Conservation (phyloP, 768 basidiomycete genomes). For the Leccinum disarticulatum region DNA sequence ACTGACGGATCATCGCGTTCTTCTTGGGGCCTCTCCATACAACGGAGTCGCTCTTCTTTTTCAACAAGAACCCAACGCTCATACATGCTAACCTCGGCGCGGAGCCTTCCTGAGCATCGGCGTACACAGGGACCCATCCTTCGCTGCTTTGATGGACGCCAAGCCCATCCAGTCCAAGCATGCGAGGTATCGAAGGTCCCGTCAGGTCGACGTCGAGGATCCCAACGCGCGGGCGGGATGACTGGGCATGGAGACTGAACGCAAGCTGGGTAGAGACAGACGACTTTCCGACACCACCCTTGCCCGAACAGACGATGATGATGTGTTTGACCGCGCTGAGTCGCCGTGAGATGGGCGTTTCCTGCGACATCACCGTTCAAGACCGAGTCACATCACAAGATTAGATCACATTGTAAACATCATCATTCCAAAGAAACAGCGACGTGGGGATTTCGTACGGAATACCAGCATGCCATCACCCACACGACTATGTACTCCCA, state of each 20-base stretch:
- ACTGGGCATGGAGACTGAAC: slow-evolving; percentile 73
- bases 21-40: slow-evolving; percentile 99
- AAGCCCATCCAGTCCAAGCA: slow-evolving; percentile 87
- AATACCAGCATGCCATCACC: slow-evolving; percentile 3
- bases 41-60: slow-evolving; percentile 88
- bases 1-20: slow-evolving; percentile 98
- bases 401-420: background rate
- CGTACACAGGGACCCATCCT: slow-evolving; percentile 98
- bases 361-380: slow-evolving; percentile 30
- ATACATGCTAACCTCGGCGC: slow-evolving; percentile 82
- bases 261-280: slow-evolving; percentile 92
- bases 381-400: background rate
- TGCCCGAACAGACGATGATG: slow-evolving; percentile 92
- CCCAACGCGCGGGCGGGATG: slow-evolving; percentile 71
- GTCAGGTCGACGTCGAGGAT: slow-evolving; percentile 93
- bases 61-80: slow-evolving; percentile 94
- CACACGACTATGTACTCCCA: background rate
- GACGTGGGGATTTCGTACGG: slow-evolving; percentile 1
- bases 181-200: slow-evolving; percentile 91
- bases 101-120: slow-evolving; percentile 56
- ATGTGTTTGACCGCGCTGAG: slow-evolving; percentile 76
- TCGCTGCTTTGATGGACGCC: slow-evolving; percentile 90
- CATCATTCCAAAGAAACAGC: background rate
- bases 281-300: slow-evolving; percentile 99
- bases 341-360: slow-evolving; percentile 68